These are phyloP conservation scores for Alternaria ethzedia DNA, from an alignment of 2,329 filamentous ascomycete genomes.

Conservation along the genomic window DNA sequence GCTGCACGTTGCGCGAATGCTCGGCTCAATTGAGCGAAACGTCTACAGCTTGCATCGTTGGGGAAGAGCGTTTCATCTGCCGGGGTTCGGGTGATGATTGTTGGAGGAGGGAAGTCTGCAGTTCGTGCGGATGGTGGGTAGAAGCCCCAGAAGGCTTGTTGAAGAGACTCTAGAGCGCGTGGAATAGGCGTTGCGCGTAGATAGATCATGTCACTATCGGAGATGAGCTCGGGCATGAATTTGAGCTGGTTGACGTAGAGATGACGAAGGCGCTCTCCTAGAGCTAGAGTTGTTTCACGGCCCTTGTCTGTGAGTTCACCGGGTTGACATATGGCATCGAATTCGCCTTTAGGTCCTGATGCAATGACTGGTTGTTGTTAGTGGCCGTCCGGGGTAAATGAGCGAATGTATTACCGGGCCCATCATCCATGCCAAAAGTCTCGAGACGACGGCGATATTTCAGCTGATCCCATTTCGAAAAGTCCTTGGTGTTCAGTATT, in stretches of 20 bases:
- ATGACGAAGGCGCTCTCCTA: conserved; percentile 56
- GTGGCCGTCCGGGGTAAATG: neutral
- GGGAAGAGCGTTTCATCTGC: conserved; percentile 59
- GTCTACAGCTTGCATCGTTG: conserved; percentile 57
- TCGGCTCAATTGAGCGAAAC: conserved; percentile 55
- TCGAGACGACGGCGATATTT: conserved; percentile 77
- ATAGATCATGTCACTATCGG: conserved; percentile 53
- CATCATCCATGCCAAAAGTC: conserved; percentile 72
- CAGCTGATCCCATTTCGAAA: conserved; percentile 63
- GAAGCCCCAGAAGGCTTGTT: conserved; percentile 58
- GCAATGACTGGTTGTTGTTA: conserved; percentile 60
- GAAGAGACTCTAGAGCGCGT: conserved; percentile 57
- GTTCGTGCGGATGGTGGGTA: conserved; percentile 54
- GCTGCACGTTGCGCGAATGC: conserved; percentile 58
- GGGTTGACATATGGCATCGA: conserved; percentile 73
- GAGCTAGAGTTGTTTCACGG: conserved; percentile 55
- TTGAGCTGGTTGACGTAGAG: conserved; percentile 59
- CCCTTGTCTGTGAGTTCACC: conserved; percentile 60
- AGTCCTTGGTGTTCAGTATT: conserved; percentile 61
- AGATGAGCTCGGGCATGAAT: conserved; percentile 56
- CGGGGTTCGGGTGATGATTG: conserved; percentile 54
- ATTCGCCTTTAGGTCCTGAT: conserved; percentile 69
- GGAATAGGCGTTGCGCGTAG: conserved; percentile 58
- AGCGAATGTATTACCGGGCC: conserved; percentile 51
- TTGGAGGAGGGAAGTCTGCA: conserved; percentile 51